Evolutionary conservation across 805 yeast species (phyloP), one percentile per base, ranked within the genome.

Genomic region (Kodamaea jinghongensis): DNA sequence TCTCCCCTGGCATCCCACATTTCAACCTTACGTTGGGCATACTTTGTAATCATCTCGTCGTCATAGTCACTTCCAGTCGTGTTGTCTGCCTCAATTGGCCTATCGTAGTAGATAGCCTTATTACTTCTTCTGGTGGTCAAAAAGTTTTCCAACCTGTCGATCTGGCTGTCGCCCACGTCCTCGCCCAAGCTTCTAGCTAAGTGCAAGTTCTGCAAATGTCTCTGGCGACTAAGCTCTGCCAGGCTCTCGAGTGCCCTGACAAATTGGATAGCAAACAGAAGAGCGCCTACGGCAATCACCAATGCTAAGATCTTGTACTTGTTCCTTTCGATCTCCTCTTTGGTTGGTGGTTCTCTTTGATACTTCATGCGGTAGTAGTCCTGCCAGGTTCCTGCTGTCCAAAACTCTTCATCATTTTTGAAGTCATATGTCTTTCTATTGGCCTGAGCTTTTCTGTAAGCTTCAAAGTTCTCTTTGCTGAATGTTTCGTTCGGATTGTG

Each of bases 321-420:
- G 56, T 65, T 70, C 51, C 58, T 70, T 57, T 63, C 64, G 47
- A 63, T 44, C 49, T 67, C 49, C 45, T 64, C 65, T 49, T 56
- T 55, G 39, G 76, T 63, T 15, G 70, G 75, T 4, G 71, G 70
- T 13, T 44, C 39, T 17, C 68, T 48, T 23, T 63, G 52, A 41
- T 64, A 59, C 50, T 57, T 58, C 66, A 70, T 64, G 29, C 59
- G 53, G 66, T 78, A 73, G 52, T 71, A 73, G 42, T 79, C 86
- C 46, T 79, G 83, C 85, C 85, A 79, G 0, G 75, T 75, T 1
- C 80, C 80, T 0, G 85, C 83, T 35, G 65, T 73, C 78, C 82
- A 77, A 55, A 79, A 79, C 26, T 63, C 61, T 39, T 71, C 73
- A 46, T 65, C 61, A 26, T 55, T 51, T 2, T 58, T 43, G 44